These are phyloP conservation scores for Fistulifera solaris DNA, from an alignment of 108 stramenopile genomes.

Conservation along the genomic window DNA sequence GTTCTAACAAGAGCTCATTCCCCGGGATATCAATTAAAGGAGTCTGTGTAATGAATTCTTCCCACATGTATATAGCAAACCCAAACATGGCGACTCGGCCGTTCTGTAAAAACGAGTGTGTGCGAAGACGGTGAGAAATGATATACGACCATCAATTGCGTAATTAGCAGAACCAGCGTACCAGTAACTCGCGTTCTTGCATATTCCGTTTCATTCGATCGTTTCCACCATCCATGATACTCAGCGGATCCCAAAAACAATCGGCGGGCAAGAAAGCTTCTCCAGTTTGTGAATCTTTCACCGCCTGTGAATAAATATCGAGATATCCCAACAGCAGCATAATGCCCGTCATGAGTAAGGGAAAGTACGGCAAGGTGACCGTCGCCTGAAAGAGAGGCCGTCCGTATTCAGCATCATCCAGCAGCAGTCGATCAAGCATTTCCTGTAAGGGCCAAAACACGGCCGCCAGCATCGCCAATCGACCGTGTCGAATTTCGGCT, in stretches of 20 bases:
- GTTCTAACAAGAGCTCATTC: slow-evolving; percentile 68
- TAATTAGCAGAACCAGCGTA: too few species aligned
- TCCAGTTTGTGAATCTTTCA: slow-evolving; percentile 63
- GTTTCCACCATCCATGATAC: slow-evolving; percentile 64
- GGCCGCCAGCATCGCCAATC: slow-evolving; percentile 85
- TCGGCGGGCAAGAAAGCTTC: slow-evolving; percentile 82
- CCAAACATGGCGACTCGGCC: slow-evolving; percentile 92
- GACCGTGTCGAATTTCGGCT: slow-evolving; percentile 85
- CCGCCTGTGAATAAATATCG: slow-evolving; percentile 65
- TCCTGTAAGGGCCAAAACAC: slow-evolving; percentile 81
- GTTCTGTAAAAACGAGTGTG: too few species aligned
- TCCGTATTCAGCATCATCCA: slow-evolving; percentile 48
- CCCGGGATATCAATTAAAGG: slow-evolving; percentile 49
- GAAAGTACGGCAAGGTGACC: slow-evolving; percentile 65
- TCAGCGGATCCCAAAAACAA: slow-evolving; percentile 87
- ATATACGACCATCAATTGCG: too few species aligned
- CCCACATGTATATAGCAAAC: slow-evolving; percentile 68
- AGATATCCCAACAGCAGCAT: slow-evolving; percentile 81
- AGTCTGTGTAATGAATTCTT: slow-evolving; percentile 61
- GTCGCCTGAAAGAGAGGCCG: slow-evolving; percentile 52
- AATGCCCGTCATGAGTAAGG: slow-evolving; percentile 65
- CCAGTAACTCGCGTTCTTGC: slow-evolving; percentile 81
- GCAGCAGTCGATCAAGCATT: slow-evolving; percentile 56
- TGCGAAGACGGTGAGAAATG: too few species aligned
- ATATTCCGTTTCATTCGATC: slow-evolving; percentile 76